Evolutionary conservation across 2,329 filamentous ascomycete genomes (phyloP), one percentile per base, ranked within the genome.

Genomic region (Ophiostoma pallidulum): DNA sequence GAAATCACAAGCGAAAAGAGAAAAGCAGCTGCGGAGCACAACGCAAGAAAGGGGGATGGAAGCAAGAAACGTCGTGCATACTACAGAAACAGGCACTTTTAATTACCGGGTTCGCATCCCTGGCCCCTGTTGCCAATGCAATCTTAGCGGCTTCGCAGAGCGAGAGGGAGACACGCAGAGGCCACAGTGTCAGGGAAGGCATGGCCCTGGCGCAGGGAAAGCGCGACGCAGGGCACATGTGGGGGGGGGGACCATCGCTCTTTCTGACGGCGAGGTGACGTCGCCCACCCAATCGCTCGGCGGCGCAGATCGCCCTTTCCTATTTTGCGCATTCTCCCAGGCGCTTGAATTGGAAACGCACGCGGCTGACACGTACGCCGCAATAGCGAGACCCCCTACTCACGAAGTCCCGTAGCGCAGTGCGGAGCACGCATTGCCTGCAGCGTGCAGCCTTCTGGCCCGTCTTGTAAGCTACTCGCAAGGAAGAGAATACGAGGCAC

Each of bases 111-210:
- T 43, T 48, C 26, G 22, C 28, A 33, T 37, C 33, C 26, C 41
- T 44, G 40, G 28, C 47, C 41, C 41, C 41, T 48, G 46, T 39
- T 44, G n/a, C 40, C 33, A 48, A 47, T 37, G 36, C 43, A 31
- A 24, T 26, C 18, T 33, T n/a, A 32, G n/a, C n/a, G n/a, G n/a
- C n/a, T n/a, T n/a, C n/a, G n/a, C n/a, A n/a, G n/a, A n/a, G n/a
- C n/a, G 24, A 41, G 24, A 19, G 29, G 9, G 14, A 36, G 28
- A 28, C 9, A 43, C n/a, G 28, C 32, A 50, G 37, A 50, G 48
- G 48, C 48, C 48, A 50, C 33, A 38, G 45, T 51, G 41, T 47
- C 46, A 47, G 46, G 35, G 48, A 40, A 20, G 6, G 28, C 31
- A 39, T 18, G n/a, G 18, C 16, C 13, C 13, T 22, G 13, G 13